Evolutionary conservation across 2,329 filamentous ascomycete genomes (phyloP), one percentile per base, ranked within the genome.

Genomic region (Leptoxyphium fumago): DNA sequence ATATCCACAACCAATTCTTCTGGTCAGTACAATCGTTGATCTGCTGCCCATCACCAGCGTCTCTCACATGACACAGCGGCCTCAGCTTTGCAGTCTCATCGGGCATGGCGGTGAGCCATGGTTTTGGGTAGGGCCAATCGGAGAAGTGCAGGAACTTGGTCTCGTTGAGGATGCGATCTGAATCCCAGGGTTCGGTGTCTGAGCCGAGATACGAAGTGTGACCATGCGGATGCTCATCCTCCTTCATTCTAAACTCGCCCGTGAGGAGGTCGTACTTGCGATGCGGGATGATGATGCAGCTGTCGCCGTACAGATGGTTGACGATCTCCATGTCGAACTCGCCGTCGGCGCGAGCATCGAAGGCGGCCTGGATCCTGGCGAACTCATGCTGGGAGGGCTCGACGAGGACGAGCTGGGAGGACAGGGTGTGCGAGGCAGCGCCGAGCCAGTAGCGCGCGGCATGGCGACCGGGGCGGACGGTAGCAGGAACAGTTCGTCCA

Each of bases 81-180:
- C 63, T 61, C 47, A 63, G 61, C 42, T 63, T 59, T 30, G 55
- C 52, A 6, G 64, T 48, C 15, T 62, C 56, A 30, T 62, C 56
- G 11, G 49, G 38, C n/a, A 60, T 53, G 56, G 55, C 61, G 58
- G 65, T 62, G 41, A 74, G 59, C 74, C 74, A 78, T 2, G 75
- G 75, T 50, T 84, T 84, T 0, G 79, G 78, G 5, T 82, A 52
- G 1, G 80, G 81, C 75, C 75, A 82, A 54, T 85, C 81, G 10
- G 75, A 80, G 57, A 84, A 84, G 57, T 84, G 80, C 2, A 84
- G 64, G 5, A 80, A 68, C 49, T 81, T 82, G 6, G 77, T 75
- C 52, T 82, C 76, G 11, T 68, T 68, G 43, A 74, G 65, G 1
- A 69, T 67, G 36, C 57, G 61, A 18, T 77, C 63, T 0, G 78